Base-by-base conservation (phyloP, 768 basidiomycete genomes). In the Udeniomyces megalosporus region DNA sequence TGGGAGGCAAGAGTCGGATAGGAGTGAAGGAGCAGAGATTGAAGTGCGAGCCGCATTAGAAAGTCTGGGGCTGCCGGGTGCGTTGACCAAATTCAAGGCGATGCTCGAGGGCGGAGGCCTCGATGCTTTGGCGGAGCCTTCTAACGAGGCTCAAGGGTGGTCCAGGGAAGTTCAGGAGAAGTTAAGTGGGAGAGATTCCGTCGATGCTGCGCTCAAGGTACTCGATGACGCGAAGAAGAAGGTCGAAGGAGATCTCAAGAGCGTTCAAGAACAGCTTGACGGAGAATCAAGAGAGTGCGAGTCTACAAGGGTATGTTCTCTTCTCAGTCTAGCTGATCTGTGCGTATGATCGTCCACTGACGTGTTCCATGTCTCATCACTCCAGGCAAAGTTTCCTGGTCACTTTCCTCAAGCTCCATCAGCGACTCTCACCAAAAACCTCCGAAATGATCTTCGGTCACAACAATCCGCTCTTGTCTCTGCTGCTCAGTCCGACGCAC, bases 261-360 rank as follows among this genome's bases (percentile, higher is more conserved):
- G 74, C 24, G 72, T 84, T 45, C 77, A 79, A 2, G 75, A 78
- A 3, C 82, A 89, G 52, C 75, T 99, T 45, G 92, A 95, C 17
- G 74, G 75, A 44, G 95, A 97, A 74, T 83, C 81, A 35, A 77
- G 82, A 66, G 89, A 91, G 51, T 96, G 91, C 74, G 93, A 99
- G 74, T 77, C 79, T 53, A 81, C 84, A 82, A 77, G 91, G 60
- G 75, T 75, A 60, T 70, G 73, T 68, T 0, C 2, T 6, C 32
- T 44, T 48, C 17, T 35, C n/a, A n/a, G n/a, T n/a, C n/a, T n/a
- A n/a, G n/a, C n/a, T n/a, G n/a, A n/a, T n/a, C n/a, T n/a, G n/a
- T n/a, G n/a, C n/a, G n/a, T 38, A 24, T 28, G 2, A 14, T 11
- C 34, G 22, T 11, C 20, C 7, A 24, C 26, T 56, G 31, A 12